Base-by-base conservation (phyloP, 352 stramenopile species). In the Globisporangium yorkense region DNA sequence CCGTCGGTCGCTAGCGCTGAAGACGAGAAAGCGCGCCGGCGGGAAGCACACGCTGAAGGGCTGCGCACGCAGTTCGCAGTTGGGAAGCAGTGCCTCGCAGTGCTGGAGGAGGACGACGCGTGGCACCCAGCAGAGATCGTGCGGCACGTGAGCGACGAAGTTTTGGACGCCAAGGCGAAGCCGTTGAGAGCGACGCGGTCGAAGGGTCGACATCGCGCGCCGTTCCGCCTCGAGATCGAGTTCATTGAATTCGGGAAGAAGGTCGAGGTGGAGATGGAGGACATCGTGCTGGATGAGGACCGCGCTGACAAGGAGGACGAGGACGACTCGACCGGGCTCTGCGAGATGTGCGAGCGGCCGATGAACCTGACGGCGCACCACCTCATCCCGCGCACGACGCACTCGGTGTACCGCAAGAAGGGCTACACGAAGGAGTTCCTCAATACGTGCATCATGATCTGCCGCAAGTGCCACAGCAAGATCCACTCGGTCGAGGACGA, bases 341-440 rank as follows among this genome's bases (percentile, higher is more conserved):
- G 94, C 51, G 81, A 77, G 57, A 89, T 98, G 67, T 98, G 94
- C 56, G 89, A 97, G 69, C 81, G 94, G 21, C 72, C 77, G 10
- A 96, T 97, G 71, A 91, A 89, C 57, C 51, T 98, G 18, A 97
- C 92, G 15, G 80, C 81, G 6, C 94, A 98, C 70, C 94, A 98
- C 61, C 69, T 98, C 8, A 97, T 97, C 54, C 94, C 94, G 5
- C 87, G 88, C 43, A 79, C 78, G n/a, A 87, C 68, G 3, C 87
- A 96, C 56, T 62, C 74, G 24, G 83, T 75, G 57, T 94, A 93
- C 62, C 53, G 88, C 29, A 89, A 91, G 62, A 84, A 85, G 49
- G 87, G 85, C 2, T 94, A 87, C 51, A 81, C 74, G 16, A 67
- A 73, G 35, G 79, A 88, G 60, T 88, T 90, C 33, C 62, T 96